Evolutionary conservation across 352 stramenopile genomes (phyloP), one percentile per base, ranked within the genome.

Genomic region (Pythium sukuiense): DNA sequence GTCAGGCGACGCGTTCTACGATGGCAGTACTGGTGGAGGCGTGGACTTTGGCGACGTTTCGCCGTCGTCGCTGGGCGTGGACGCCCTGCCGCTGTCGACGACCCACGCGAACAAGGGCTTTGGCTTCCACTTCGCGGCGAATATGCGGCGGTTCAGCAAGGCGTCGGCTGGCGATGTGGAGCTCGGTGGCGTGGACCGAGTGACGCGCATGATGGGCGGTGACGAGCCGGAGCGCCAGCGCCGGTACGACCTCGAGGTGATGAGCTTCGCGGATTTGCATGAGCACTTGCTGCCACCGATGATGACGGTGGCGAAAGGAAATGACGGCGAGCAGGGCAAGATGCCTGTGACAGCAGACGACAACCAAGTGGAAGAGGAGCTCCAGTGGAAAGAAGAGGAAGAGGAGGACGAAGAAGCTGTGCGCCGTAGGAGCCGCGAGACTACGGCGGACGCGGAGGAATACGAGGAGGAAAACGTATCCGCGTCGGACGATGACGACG

Each of bases 371-470:
- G 41, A 63, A 30, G 57, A 63, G 18, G 41, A 63, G 14, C 24
- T 61, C 2, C 24, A 70, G 65, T n/a, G 48, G 48, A 35, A 67
- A 49, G 55, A 58, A 35, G 60, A 59, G 43, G 74, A 72, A 1
- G 55, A 62, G 0, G 41, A 58, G 0, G 49, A 65, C 9, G 41
- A 64, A 16, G 54, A 63, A n/a, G 16, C 27, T 1, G n/a, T 60
- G 12, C 41, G 65, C 6, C 65, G 65, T 41, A 58, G 46, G 29
- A 71, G 65, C 58, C 70, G 72, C 32, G 70, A 83, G 55, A 74
- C 55, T 27, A 59, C 77, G 1, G 76, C 74, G 30, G 79, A 80
- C 33, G 61, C 76, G 26, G 69, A 82, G 62, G 63, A 73, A 2
- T 66, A 69, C 27, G 43, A 43, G 9, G 24, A 33, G 7, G 68